Base-by-base conservation (phyloP, 805 yeast species). In the Candida methanosorbosa region DNA sequence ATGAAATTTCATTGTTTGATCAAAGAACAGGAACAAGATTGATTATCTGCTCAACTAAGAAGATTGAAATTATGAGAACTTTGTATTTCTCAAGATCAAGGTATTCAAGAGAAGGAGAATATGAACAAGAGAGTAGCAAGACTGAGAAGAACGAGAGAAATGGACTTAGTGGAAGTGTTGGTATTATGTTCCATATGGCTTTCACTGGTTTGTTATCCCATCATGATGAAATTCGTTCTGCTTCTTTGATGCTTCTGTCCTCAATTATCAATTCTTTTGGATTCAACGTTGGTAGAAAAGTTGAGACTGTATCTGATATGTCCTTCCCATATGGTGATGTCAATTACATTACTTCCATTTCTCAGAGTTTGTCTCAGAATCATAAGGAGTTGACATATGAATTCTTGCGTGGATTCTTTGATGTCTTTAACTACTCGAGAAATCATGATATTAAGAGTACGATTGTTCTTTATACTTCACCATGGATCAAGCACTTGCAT, bases 401-500 rank as follows among this genome's bases (percentile, higher is more conserved):
- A 30, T 72, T 83, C 37, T 42, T 72, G 18, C 42, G 41, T 16
- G 68, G 71, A 1, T 68, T 70, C 43, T 70, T 78, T 51, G 62
- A 60, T 26, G 75, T 81, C 1, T 69, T 67, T 38, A 72, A 64
- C 2, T 58, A 55, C 32, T 45, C 68, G 16, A 54, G 60, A 0
- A 38, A 35, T 0, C 59, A 52, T 7, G 61, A 61, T 27, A 37
- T 59, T 49, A 50, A 63, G 32, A 44, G 63, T n/a, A 57, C 67
- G 37, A 67, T 75, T 1, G 63, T 64, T 15, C 48, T 69, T 34
- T 77, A 76, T 47, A 59, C 78, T 9, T 63, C 81, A 0, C 88
- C 92, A 2, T 86, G 95, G 94, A 64, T 81, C 13, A 69, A 69
- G 18, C 81, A 84, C 45, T 63, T 84, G 18, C 73, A 75, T 49